Percentiles rank a stretch among this genome's conserved stretches.
Evolutionary conservation across 1,284 basidiomycete species (phyloP).

Genomic region (Puccinia brachypodii): DNA sequence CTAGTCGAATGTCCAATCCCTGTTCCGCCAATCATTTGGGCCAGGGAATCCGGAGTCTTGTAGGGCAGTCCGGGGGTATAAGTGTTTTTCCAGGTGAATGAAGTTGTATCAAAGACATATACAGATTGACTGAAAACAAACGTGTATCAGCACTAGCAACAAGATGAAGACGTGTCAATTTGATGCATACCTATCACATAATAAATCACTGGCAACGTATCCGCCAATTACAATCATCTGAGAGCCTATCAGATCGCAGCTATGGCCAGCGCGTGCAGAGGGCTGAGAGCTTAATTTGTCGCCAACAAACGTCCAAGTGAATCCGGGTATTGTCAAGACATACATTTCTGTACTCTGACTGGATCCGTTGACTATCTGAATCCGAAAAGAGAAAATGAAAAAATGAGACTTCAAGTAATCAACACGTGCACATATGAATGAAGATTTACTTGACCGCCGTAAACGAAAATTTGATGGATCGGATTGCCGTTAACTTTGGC

Average conservation of each 20-base stretch:
- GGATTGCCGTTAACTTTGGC: slow-evolving; percentile 53
- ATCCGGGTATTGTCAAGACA: slow-evolving; percentile 52
- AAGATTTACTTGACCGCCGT: slow-evolving; percentile 51
- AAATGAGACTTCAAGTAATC: background rate
- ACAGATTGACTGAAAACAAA: slow-evolving; percentile 45
- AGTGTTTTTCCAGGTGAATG: slow-evolving; percentile 50
- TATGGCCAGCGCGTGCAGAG: slow-evolving; percentile 53
- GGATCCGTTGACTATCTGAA: slow-evolving; percentile 51
- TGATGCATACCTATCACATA: slow-evolving; percentile 50
- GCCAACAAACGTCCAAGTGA: slow-evolving; percentile 52
- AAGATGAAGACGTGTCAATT: background rate
- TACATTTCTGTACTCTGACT: slow-evolving; percentile 52
- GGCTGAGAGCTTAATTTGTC: slow-evolving; percentile 51
- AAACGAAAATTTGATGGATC: slow-evolving; percentile 52
- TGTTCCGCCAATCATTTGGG: slow-evolving; percentile 51
- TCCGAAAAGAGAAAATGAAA: background rate
- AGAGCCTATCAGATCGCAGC: slow-evolving; percentile 51
- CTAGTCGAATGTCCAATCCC: slow-evolving; percentile 49
- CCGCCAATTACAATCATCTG: slow-evolving; percentile 54
- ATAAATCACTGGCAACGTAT: slow-evolving; percentile 50
- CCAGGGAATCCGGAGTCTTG: slow-evolving; percentile 49
- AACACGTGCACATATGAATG: background rate
- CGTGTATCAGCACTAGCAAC: background rate
- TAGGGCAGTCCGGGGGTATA: slow-evolving; percentile 50
- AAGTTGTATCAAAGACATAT: slow-evolving; percentile 52